A percentile compares a stretch with the other conserved stretches of the same genome.
These are phyloP conservation scores for Chlorella sp. DNA, from an alignment of 139 green algal genomes.

Conservation along the genomic window DNA sequence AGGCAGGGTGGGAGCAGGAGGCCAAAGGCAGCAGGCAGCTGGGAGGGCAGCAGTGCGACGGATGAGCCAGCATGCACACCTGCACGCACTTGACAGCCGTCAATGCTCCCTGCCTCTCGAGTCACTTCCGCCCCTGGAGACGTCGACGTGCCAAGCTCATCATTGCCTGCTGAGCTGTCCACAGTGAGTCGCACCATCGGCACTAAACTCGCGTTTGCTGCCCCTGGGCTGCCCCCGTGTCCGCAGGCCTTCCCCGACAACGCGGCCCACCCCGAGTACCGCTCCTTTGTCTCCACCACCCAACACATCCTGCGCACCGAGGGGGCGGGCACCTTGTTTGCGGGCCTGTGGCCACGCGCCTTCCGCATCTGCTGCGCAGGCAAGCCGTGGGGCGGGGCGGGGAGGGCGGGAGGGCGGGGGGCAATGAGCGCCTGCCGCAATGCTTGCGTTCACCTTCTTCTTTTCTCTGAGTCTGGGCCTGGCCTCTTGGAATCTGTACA, in stretches of 20 bases:
- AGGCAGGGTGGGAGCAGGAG: too few species aligned
- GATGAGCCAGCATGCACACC: too few species aligned
- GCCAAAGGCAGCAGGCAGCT: too few species aligned
- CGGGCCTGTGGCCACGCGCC: slow-evolving; percentile 38
- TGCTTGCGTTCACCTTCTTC: too few species aligned
- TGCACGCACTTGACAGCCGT: background rate
- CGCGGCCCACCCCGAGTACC: slow-evolving; percentile 34
- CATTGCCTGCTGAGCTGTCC: too few species aligned
- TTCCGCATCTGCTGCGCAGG: slow-evolving; percentile 37
- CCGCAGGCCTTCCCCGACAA: slow-evolving; percentile 50
- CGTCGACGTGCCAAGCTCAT: too few species aligned
- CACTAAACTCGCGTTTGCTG: background rate
- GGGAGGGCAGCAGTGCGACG: too few species aligned
- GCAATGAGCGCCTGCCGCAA: background rate
- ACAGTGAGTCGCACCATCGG: too few species aligned
- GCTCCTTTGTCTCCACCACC: slow-evolving; percentile 24
- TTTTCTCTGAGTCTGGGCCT: too few species aligned
- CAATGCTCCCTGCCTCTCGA: too few species aligned
- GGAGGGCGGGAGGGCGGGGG: background rate
- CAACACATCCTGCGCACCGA: slow-evolving; percentile 33
- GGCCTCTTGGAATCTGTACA: too few species aligned
- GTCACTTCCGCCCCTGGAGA: too few species aligned
- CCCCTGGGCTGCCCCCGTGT: background rate
- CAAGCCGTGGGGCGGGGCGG: background rate
- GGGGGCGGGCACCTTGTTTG: slow-evolving; percentile 35